Percentiles rank a stretch among this genome's conserved stretches.
Evolutionary conservation across 768 basidiomycete genomes (phyloP).

Genomic region (Russula sp.): DNA sequence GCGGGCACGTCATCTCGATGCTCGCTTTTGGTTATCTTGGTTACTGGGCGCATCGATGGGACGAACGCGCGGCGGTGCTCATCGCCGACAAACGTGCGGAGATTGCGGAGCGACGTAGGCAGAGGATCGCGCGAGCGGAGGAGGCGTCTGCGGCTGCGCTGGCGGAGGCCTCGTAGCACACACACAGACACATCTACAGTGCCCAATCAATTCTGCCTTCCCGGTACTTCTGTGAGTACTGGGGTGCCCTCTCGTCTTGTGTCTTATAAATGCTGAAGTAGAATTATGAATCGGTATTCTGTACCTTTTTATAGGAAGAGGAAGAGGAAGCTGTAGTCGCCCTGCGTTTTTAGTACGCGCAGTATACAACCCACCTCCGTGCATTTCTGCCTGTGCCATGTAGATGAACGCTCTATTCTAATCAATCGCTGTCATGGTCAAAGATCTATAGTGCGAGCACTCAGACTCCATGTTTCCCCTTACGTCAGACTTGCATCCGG

Average conservation of each 20-base stretch:
- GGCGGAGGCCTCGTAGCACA: slow-evolving; percentile 8
- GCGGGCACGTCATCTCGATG: slow-evolving; percentile 65
- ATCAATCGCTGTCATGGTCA: not conserved
- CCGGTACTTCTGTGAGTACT: not conserved
- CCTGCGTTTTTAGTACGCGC: not conserved
- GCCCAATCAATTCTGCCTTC: too few relatives aligned
- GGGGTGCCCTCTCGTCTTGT: not conserved
- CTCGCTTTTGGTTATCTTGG: slow-evolving; percentile 64
- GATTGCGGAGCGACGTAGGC: slow-evolving; percentile 47
- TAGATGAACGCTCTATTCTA: not conserved
- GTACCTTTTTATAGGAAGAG: not conserved
- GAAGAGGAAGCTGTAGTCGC: not conserved
- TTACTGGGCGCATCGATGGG: slow-evolving; percentile 70
- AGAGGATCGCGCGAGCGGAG: slow-evolving; percentile 32
- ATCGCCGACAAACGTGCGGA: slow-evolving; percentile 58
- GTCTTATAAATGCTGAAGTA: not conserved
- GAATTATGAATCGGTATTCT: too few relatives aligned
- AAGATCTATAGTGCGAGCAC: not conserved
- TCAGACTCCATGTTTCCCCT: not conserved
- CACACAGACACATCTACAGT: not conserved
- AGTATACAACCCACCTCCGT: too few relatives aligned
- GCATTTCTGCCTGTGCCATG: not conserved
- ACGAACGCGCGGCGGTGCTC: slow-evolving; percentile 53
- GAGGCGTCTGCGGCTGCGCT: slow-evolving; percentile 21
- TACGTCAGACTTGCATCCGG: not conserved